phyloP scores from a whole-genome alignment of 768 basidiomycete genomes.

The Tulasnella sp. region DNA sequence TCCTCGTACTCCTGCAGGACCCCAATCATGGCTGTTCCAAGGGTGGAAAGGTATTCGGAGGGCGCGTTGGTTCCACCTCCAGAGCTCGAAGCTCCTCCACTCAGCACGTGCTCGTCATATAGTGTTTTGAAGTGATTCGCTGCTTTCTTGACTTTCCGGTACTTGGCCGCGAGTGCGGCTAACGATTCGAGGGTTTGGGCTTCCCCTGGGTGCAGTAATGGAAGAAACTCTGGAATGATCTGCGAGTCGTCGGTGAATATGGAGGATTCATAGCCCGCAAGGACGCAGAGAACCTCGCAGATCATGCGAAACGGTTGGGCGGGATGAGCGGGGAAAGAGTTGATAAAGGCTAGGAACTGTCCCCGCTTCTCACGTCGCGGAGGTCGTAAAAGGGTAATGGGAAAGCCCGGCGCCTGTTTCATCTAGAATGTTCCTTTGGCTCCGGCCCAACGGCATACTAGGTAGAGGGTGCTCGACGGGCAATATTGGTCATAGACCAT shows the following conservation, averaged over 20 bases:
- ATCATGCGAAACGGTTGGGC: conserved; percentile 53
- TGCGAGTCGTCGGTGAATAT: conserved; percentile 50
- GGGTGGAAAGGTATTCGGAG: no score
- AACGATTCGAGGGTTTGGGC: conserved; percentile 77
- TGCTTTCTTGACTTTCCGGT: conserved; percentile 63
- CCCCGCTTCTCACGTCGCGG: neutral
- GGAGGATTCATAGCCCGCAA: conserved; percentile 83
- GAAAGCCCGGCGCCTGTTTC: neutral
- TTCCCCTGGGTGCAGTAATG: conserved; percentile 85
- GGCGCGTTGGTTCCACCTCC: neutral
- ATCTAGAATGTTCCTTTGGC: neutral
- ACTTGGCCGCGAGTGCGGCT: conserved; percentile 67
- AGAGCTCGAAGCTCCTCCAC: neutral
- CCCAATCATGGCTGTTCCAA: no score
- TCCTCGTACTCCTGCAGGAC: no score
- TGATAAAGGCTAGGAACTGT: neutral
- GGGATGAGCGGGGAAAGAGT: neutral
- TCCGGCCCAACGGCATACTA: neutral
- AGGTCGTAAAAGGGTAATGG: neutral
- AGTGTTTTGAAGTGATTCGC: conserved; percentile 36
- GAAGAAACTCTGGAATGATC: conserved; percentile 58
- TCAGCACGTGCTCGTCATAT: neutral
- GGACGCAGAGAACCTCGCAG: conserved; percentile 79
- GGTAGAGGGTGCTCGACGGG: neutral
- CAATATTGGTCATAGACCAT: neutral